Evolutionary conservation across 352 stramenopile species (phyloP), one percentile per base, ranked within the genome.

Genomic region (Phytophthora colocasiae): DNA sequence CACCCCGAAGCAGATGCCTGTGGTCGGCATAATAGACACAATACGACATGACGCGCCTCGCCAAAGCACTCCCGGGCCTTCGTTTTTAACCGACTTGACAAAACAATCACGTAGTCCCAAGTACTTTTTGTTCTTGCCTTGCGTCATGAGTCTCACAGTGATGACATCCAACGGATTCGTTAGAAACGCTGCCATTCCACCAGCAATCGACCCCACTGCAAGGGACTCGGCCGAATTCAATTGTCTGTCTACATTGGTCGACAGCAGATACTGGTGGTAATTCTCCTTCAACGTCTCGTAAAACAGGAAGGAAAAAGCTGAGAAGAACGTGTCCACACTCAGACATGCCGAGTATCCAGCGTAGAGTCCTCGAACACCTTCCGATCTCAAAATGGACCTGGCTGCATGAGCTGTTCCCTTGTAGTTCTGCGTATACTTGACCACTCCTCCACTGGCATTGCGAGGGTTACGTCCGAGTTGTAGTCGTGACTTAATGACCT

Each of bases 91-190:
- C 2, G 82, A 89, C 71, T 81, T 66, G 29, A 79, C 51, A 12
- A 94, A 66, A 56, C 83, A 93, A 58, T 93, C 70, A 10, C 54
- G 58, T 27, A 96, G 64, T 1, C 85, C 84, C 7, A 51, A 19
- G 71, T 93, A 93, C n/a, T 76, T 71, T 45, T 81, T 85, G 51
- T 78, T 73, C 56, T 86, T 87, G 54, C 85, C 88, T 62, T 93
- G 85, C 9, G 85, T 93, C 87, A 96, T 95, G 55, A 95, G 77
- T 0, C 86, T 83, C 53, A 93, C 77, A 2, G 82, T 93, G 46
- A 93, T 83, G 7, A 93, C 78, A 58, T 95, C 87, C 44, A 95
- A 59, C 40, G 87, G 87, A 71, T 95, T 93, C 3, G 87, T 93
- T 57, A 93, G 59, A 56, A 93, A 88, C 15, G 83, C 87, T 5